Evolutionary conservation across 179 eudicot species (phyloP).

Genomic region (Spinacia oleracea): DNA sequence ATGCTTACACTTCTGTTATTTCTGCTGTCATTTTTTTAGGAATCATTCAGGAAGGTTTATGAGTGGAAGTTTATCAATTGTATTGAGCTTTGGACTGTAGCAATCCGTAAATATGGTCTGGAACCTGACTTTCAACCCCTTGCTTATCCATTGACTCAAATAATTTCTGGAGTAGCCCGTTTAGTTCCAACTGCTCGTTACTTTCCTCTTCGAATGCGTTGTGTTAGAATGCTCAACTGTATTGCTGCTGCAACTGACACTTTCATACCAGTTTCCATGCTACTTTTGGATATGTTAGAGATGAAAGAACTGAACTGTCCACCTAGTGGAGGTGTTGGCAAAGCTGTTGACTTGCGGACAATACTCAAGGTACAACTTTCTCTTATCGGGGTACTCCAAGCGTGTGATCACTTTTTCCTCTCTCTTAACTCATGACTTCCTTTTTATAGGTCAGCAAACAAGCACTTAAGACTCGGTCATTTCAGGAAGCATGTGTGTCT

Average conservation of each 20-base stretch:
- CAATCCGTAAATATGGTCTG: slow-evolving; percentile 73
- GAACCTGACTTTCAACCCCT: slow-evolving; percentile 83
- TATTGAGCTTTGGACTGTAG: slow-evolving; percentile 97
- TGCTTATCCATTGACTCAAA: slow-evolving; percentile 94
- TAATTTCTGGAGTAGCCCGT: slow-evolving; percentile 84
- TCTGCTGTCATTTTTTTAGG: slow-evolving; percentile 38
- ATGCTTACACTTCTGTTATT: neutral
- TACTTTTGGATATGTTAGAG: slow-evolving; percentile 89
- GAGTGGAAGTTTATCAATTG: slow-evolving; percentile 93
- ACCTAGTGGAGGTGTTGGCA: slow-evolving; percentile 90
- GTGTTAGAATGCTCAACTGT: slow-evolving; percentile 87
- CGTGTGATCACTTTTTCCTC: neutral
- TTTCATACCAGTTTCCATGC: slow-evolving; percentile 82
- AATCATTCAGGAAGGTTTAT: slow-evolving; percentile 80
- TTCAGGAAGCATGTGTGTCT: slow-evolving; percentile 87
- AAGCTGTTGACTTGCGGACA: slow-evolving; percentile 73
- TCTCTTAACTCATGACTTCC: slow-evolving; percentile 13
- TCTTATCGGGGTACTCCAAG: neutral
- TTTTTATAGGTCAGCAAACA: slow-evolving; percentile 71
- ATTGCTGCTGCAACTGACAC: slow-evolving; percentile 81
- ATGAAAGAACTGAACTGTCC: slow-evolving; percentile 85
- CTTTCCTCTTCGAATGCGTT: slow-evolving; percentile 90
- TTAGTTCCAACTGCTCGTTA: slow-evolving; percentile 89
- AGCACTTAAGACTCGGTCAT: slow-evolving; percentile 69
- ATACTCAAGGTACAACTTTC: slow-evolving; percentile 56